These are phyloP conservation scores for Trichoderma sp. DNA, from an alignment of 2,329 filamentous ascomycete genomes.

Conservation along the genomic window DNA sequence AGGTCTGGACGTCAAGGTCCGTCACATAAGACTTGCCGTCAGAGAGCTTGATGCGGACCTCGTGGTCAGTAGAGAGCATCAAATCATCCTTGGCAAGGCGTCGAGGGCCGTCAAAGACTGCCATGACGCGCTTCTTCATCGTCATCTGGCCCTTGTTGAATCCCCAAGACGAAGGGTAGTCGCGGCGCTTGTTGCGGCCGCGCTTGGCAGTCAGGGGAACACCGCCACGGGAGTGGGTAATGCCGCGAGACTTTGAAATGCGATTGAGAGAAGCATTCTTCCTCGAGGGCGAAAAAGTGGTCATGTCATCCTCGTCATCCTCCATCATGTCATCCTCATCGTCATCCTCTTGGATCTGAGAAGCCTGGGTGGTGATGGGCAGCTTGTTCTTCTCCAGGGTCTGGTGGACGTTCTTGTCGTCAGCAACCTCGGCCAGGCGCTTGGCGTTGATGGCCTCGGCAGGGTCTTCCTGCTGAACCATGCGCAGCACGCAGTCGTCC, in stretches of 20 bases:
- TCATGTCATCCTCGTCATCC: constrained; percentile 46
- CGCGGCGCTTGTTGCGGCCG: constrained; percentile 86
- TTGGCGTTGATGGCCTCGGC: constrained; percentile 68
- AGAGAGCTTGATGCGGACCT: constrained; percentile 81
- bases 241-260: constrained; percentile 67
- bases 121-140: constrained; percentile 95
- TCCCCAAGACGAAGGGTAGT: constrained; percentile 93
- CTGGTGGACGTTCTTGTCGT: constrained; percentile 62
- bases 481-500: constrained; percentile 72
- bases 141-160: constrained; percentile 92
- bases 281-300: constrained; percentile 43
- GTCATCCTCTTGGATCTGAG: constrained; percentile 55
- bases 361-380: constrained; percentile 44
- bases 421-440: constrained; percentile 65
- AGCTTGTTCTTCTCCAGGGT: constrained; percentile 66
- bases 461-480: constrained; percentile 71
- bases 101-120: constrained; percentile 85
- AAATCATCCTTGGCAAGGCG: constrained; percentile 97
- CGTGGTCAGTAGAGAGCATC: constrained; percentile 95
- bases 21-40: constrained; percentile 82
- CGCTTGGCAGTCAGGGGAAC: constrained; percentile 61
- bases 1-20: constrained; percentile 86
- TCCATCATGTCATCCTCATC: constrained; percentile 57
- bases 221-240: constrained; percentile 77
- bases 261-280: constrained; percentile 59